A percentile compares a stretch with the other conserved stretches of the same genome.
Evolutionary conservation across 805 yeast genomes (phyloP).

Genomic region (Myxozyma sirexii): DNA sequence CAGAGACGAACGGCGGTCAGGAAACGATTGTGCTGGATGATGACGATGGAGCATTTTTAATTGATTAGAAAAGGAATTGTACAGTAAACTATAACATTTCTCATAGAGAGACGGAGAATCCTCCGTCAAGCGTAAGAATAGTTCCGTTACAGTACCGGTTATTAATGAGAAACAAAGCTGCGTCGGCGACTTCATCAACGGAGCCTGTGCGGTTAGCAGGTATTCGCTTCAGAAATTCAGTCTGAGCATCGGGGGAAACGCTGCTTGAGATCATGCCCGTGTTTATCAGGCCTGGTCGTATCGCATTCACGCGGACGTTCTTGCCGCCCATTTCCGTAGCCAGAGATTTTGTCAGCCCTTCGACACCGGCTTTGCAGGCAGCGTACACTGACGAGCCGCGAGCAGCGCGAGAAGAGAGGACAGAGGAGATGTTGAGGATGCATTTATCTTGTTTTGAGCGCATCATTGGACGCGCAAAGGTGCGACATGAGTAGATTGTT

Average conservation of each 20-base stretch:
- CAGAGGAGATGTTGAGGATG: constrained; percentile 69
- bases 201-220: constrained; percentile 31
- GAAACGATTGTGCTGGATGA: constrained; percentile 28
- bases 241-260: not conserved
- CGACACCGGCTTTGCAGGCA: constrained; percentile 70
- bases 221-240: constrained; percentile 14
- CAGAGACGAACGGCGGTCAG: constrained; percentile 7
- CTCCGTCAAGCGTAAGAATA: constrained; percentile 33
- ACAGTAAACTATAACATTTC: not conserved
- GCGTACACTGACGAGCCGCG: constrained; percentile 53
- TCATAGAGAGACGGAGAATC: constrained; percentile 10
- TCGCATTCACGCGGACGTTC: constrained; percentile 61
- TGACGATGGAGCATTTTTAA: constrained; percentile 36
- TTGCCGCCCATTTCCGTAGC: constrained; percentile 60
- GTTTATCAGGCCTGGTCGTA: constrained; percentile 68
- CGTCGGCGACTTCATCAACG: constrained; percentile 34
- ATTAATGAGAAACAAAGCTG: constrained; percentile 34
- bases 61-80: no score
- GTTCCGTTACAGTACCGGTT: constrained; percentile 35
- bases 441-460: constrained; percentile 40
- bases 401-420: constrained; percentile 52
- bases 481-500: constrained; percentile 61
- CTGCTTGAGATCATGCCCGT: constrained; percentile 57
- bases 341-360: constrained; percentile 58
- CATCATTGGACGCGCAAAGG: constrained; percentile 57